Conservation (phyloP, 2,329 filamentous ascomycete species). For the Plectosphaerella plurivora region DNA sequence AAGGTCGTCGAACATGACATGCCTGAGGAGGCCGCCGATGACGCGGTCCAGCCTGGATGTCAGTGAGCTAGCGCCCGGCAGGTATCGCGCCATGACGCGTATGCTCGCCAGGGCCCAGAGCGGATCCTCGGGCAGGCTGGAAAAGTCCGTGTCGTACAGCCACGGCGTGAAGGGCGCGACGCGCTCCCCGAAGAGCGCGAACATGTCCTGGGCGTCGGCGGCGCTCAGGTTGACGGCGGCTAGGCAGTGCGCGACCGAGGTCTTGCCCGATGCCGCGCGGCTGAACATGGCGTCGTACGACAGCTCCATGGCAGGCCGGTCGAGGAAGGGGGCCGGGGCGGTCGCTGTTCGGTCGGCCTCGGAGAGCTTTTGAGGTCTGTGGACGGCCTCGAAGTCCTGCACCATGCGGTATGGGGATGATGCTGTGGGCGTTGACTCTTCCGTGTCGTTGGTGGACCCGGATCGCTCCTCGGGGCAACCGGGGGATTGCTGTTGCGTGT, state of each 20-base stretch:
- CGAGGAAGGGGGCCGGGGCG: background rate
- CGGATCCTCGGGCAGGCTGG: background rate
- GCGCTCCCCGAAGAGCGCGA: background rate
- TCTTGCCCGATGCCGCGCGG: background rate
- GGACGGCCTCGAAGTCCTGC: background rate
- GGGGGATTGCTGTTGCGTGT: background rate
- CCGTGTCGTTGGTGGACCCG: background rate
- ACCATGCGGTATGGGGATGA: background rate
- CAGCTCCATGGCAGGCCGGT: background rate
- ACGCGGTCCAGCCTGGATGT: background rate
- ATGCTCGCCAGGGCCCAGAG: background rate
- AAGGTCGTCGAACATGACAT: background rate
- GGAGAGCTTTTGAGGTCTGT: background rate
- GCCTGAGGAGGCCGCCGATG: background rate
- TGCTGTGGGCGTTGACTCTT: background rate
- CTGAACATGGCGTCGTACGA: background rate
- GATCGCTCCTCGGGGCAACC: background rate
- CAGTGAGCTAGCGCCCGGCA: background rate
- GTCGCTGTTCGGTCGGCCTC: background rate
- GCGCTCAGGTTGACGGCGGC: background rate
- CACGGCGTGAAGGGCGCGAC: background rate
- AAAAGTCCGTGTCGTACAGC: background rate
- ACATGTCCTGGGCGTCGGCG: background rate
- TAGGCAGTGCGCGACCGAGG: background rate
- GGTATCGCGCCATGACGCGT: background rate